Evolutionary conservation across 345 rosid genomes (phyloP).

Genomic region (Streptanthus diversifolius): DNA sequence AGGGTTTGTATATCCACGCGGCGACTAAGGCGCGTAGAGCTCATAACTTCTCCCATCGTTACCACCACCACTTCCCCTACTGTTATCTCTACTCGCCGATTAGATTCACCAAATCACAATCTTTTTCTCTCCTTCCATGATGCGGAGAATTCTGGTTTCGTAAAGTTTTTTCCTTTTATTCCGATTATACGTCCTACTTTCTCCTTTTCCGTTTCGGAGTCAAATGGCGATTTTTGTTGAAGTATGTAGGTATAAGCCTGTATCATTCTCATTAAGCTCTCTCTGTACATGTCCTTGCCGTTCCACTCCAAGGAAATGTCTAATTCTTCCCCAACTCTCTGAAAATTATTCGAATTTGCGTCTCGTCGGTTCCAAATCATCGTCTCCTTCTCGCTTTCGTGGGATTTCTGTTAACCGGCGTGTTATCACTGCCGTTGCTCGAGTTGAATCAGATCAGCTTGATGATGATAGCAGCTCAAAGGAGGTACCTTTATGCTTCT

Average conservation of each 20-base stretch:
- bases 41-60: slow-evolving; percentile 15
- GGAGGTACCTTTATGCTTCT: slow-evolving; percentile 1
- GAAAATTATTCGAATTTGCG: neutral
- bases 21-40: neutral
- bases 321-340: slow-evolving; percentile 21
- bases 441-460: slow-evolving; percentile 43
- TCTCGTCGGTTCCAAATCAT: slow-evolving; percentile 11
- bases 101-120: slow-evolving; percentile 30
- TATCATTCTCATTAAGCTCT: slow-evolving; percentile 42
- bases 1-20: slow-evolving; percentile 6
- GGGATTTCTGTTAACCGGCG: slow-evolving; percentile 38
- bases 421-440: slow-evolving; percentile 45
- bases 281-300: slow-evolving; percentile 47
- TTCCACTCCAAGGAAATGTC: slow-evolving; percentile 36
- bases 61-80: slow-evolving; percentile 16
- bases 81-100: slow-evolving; percentile 16
- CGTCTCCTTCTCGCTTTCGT: slow-evolving; percentile 19
- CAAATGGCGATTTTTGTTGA: slow-evolving; percentile 46
- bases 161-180: neutral
- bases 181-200: neutral
- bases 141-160: neutral
- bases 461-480: slow-evolving; percentile 40
- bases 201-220: neutral
- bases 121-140: slow-evolving; percentile 9
- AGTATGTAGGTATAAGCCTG: slow-evolving; percentile 40